These are phyloP conservation scores for Pichia nakasei DNA, from an alignment of 805 yeast species.

Conservation along the genomic window DNA sequence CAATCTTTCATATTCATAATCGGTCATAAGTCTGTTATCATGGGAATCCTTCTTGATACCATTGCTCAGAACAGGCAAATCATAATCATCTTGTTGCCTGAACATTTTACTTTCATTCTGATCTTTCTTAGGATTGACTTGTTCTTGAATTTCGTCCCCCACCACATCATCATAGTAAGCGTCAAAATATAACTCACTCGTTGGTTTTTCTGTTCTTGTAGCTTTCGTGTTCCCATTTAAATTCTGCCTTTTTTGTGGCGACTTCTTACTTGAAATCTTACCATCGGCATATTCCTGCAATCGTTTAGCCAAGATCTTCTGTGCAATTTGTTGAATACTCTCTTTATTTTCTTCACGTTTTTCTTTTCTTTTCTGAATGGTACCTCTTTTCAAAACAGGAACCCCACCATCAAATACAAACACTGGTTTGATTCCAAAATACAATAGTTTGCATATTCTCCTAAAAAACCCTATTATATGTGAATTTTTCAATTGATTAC, in stretches of 20 bases:
- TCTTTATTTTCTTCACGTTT: slow-evolving; percentile 67
- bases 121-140: too few species aligned
- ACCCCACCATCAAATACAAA: slow-evolving; percentile 97
- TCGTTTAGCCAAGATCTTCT: slow-evolving; percentile 69
- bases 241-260: too few species aligned
- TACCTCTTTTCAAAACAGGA: slow-evolving; percentile 70
- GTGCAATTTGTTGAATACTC: slow-evolving; percentile 67
- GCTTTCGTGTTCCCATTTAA: neutral
- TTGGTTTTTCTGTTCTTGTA: slow-evolving; percentile 7
- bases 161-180: slow-evolving; percentile 31
- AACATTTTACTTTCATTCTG: slow-evolving; percentile 28
- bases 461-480: slow-evolving; percentile 95
- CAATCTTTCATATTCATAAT: slow-evolving; percentile 58
- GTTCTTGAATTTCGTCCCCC: slow-evolving; percentile 12
- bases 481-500: slow-evolving; percentile 65
- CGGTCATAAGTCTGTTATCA: slow-evolving; percentile 70
- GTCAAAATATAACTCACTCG: slow-evolving; percentile 22
- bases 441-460: slow-evolving; percentile 82
- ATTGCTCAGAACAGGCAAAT: slow-evolving; percentile 57
- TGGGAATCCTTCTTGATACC: slow-evolving; percentile 37
- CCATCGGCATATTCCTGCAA: slow-evolving; percentile 47
- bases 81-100: slow-evolving; percentile 69
- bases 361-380: slow-evolving; percentile 65
- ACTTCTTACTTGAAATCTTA: neutral
- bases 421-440: slow-evolving; percentile 79